Evolutionary conservation across 352 stramenopile genomes (phyloP).

Genomic region (Globisporangium okanoganense): DNA sequence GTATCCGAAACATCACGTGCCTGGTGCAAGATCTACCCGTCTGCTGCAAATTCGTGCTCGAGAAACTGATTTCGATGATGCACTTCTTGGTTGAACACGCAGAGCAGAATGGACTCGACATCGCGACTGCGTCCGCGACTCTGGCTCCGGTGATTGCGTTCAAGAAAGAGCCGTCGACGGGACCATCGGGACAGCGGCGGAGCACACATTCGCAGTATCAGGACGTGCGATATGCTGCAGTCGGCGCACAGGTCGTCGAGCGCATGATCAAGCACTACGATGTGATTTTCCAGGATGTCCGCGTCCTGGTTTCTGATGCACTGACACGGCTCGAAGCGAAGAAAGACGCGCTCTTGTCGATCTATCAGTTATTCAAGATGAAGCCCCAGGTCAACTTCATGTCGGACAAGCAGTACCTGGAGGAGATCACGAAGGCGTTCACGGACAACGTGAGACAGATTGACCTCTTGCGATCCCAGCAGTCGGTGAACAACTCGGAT

Average conservation of each 20-base stretch:
- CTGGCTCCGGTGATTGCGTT: slow-evolving; percentile 77
- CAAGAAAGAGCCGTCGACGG: slow-evolving; percentile 53
- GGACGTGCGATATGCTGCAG: slow-evolving; percentile 68
- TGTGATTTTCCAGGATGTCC: slow-evolving; percentile 70
- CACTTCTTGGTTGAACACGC: slow-evolving; percentile 65
- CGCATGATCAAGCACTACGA: slow-evolving; percentile 75
- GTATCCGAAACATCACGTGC: slow-evolving; percentile 73
- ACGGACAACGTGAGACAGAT: slow-evolving; percentile 31
- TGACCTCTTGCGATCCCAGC: slow-evolving; percentile 6
- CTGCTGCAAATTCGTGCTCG: slow-evolving; percentile 67
- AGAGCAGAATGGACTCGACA: slow-evolving; percentile 61
- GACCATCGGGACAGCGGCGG: slow-evolving; percentile 30
- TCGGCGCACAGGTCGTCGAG: slow-evolving; percentile 73
- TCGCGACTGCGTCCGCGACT: slow-evolving; percentile 51
- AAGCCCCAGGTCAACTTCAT: slow-evolving; percentile 61
- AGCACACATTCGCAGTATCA: slow-evolving; percentile 59
- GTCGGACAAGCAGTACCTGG: slow-evolving; percentile 58
- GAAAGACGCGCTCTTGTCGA: slow-evolving; percentile 53
- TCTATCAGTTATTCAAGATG: slow-evolving; percentile 70
- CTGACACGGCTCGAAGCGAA: slow-evolving; percentile 59
- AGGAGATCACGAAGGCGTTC: slow-evolving; percentile 62
- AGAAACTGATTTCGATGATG: slow-evolving; percentile 66
- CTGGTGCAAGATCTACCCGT: slow-evolving; percentile 73
- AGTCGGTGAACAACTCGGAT: slow-evolving; percentile 9
- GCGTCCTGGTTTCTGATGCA: slow-evolving; percentile 58